Conservation (phyloP, 2,329 filamentous ascomycete genomes). For the Aspergillus felis region DNA sequence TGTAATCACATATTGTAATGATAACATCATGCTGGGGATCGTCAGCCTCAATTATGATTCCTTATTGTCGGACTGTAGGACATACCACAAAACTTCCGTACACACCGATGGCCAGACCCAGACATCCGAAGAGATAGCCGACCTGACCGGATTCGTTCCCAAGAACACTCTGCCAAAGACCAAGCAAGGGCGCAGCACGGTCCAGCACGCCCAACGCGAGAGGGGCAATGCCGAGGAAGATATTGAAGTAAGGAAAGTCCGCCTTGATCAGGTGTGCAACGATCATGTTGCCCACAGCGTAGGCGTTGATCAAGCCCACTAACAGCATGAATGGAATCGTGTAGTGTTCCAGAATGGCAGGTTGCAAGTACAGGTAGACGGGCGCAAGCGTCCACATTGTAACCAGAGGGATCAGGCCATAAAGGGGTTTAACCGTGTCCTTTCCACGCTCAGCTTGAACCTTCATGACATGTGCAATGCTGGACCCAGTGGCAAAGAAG, state of each 20-base stretch:
- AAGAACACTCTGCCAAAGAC: slow-evolving; percentile 68
- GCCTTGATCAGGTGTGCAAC: slow-evolving; percentile 86
- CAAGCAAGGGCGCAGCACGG: slow-evolving; percentile 67
- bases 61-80: slow-evolving; percentile 3
- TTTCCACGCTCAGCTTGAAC: slow-evolving; percentile 69
- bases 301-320: slow-evolving; percentile 85
- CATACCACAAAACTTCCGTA: slow-evolving; percentile 88
- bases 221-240: slow-evolving; percentile 63
- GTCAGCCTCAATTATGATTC: slow-evolving; percentile 2
- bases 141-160: slow-evolving; percentile 81
- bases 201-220: slow-evolving; percentile 76
- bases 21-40: slow-evolving; percentile 73
- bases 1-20: slow-evolving; percentile 93
- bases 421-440: slow-evolving; percentile 64
- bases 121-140: slow-evolving; percentile 81
- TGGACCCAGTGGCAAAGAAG: slow-evolving; percentile 72
- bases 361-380: slow-evolving; percentile 79
- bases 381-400: slow-evolving; percentile 72
- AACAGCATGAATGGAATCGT: slow-evolving; percentile 88
- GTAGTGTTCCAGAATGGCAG: slow-evolving; percentile 74
- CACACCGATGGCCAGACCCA: slow-evolving; percentile 81
- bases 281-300: slow-evolving; percentile 93
- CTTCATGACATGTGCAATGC: slow-evolving; percentile 76
- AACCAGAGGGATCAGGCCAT: slow-evolving; percentile 80
- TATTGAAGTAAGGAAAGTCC: slow-evolving; percentile 85